Conservation (phyloP, 2,329 filamentous ascomycete genomes). For the Phoma herbarum region DNA sequence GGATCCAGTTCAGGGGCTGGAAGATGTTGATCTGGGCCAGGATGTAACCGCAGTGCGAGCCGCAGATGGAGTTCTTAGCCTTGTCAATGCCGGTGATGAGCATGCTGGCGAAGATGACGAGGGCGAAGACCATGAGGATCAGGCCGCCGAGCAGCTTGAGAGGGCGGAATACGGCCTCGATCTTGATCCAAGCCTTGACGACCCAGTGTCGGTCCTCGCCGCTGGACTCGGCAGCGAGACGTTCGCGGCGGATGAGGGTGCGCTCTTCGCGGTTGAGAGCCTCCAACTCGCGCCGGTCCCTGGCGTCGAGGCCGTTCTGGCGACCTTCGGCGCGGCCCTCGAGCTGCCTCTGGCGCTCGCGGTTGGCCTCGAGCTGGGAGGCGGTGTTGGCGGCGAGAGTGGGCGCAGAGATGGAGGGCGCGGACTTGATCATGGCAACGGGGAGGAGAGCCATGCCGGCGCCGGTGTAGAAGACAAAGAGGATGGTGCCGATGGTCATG, state of each 20-base stretch:
- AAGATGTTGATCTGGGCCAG: constrained; percentile 88
- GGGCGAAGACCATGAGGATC: constrained; percentile 74
- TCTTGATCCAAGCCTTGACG: constrained; percentile 78
- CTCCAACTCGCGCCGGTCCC: constrained; percentile 89
- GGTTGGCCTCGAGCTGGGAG: constrained; percentile 83
- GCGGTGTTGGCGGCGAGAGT: constrained; percentile 79
- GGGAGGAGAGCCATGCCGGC: constrained; percentile 88
- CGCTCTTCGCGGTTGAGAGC: constrained; percentile 88
- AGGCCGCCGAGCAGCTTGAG: constrained; percentile 88
- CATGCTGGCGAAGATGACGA: constrained; percentile 89
- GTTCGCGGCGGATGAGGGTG: constrained; percentile 87
- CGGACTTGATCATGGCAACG: constrained; percentile 89
- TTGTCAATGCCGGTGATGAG: constrained; percentile 96
- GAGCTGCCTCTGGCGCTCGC: constrained; percentile 89
- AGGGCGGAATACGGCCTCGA: constrained; percentile 83
- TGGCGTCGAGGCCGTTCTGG: constrained; percentile 76
- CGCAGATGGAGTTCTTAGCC: constrained; percentile 93
- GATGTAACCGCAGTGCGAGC: constrained; percentile 89
- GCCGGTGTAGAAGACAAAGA: constrained; percentile 90
- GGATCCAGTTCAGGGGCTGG: constrained; percentile 91
- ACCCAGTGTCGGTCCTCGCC: constrained; percentile 80
- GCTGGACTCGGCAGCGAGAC: constrained; percentile 81
- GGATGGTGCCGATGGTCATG: constrained; percentile 82
- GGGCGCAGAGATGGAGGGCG: constrained; percentile 84
- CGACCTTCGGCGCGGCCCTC: constrained; percentile 84